Conservation (phyloP, 768 basidiomycete genomes). For the Sarcodon sp. region DNA sequence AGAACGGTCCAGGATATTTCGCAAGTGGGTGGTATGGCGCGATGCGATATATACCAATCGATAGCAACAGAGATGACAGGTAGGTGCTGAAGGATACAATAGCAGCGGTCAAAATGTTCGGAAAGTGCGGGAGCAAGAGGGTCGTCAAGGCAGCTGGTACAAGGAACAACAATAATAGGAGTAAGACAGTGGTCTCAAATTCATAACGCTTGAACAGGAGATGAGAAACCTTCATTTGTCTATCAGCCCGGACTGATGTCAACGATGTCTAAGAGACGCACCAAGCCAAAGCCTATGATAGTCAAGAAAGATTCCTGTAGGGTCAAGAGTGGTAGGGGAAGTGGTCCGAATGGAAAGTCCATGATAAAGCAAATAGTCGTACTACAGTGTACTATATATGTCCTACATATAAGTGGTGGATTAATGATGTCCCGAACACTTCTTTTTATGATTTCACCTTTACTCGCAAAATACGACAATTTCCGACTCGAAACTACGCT, state of each 20-base stretch:
- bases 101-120: constrained; percentile 1
- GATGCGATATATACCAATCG: constrained; percentile 8
- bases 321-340: too few relatives aligned
- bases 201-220: constrained; percentile 8
- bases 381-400: too few relatives aligned
- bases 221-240: constrained; percentile 3
- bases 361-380: too few relatives aligned
- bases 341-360: too few relatives aligned
- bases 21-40: constrained; percentile 12
- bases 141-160: constrained; percentile 4
- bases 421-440: too few relatives aligned
- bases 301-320: neutral
- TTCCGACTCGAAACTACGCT: too few relatives aligned
- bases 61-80: constrained; percentile 5
- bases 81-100: constrained; percentile 4
- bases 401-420: too few relatives aligned
- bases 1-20: constrained; percentile 9
- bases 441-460: too few relatives aligned
- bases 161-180: constrained; percentile 4
- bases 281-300: constrained; percentile 3
- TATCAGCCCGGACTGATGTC: neutral
- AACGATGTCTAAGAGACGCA: neutral
- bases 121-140: constrained; percentile 4
- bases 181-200: constrained; percentile 1
- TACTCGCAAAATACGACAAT: too few relatives aligned